A percentile compares a stretch with the other conserved stretches of the same genome.
Evolutionary conservation across 2,329 filamentous ascomycete species (phyloP).

Genomic region (Xylariaceae sp.): DNA sequence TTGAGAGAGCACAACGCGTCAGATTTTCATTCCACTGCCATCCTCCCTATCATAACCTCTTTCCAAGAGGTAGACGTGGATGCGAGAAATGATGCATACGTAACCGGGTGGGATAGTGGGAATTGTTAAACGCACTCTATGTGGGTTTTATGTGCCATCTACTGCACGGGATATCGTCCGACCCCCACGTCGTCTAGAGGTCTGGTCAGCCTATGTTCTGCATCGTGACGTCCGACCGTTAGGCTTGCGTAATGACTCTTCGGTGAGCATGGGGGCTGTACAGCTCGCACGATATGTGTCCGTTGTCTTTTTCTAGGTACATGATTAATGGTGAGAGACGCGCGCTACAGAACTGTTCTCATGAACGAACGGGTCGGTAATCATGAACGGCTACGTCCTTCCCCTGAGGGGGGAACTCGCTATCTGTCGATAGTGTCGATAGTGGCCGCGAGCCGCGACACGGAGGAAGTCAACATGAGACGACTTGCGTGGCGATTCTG

Average conservation of each 20-base stretch:
- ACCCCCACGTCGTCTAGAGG: not conserved
- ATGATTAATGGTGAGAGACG: too few relatives aligned
- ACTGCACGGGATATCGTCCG: not conserved
- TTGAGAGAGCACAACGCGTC: too few relatives aligned
- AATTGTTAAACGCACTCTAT: not conserved
- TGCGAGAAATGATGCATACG: too few relatives aligned
- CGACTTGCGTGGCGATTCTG: conserved; percentile 15
- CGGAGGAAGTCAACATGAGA: conserved; percentile 22
- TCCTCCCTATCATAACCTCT: too few relatives aligned
- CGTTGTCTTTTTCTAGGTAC: not conserved
- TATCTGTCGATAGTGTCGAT: conserved; percentile 16
- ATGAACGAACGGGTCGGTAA: too few relatives aligned
- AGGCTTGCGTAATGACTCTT: conserved; percentile 9
- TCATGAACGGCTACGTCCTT: conserved; percentile 6
- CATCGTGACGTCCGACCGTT: conserved; percentile 12
- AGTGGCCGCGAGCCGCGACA: conserved; percentile 17
- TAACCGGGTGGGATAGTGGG: too few relatives aligned
- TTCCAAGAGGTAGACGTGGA: too few relatives aligned
- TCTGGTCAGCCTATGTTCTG: not conserved
- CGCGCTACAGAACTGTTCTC: too few relatives aligned
- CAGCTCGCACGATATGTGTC: not conserved
- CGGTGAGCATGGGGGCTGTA: conserved; percentile 12
- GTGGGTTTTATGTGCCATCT: not conserved
- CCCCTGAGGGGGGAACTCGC: not conserved
- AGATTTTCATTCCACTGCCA: too few relatives aligned